phyloP scores from a whole-genome alignment of 1,284 basidiomycete genomes.

The Tremellales sp. region DNA sequence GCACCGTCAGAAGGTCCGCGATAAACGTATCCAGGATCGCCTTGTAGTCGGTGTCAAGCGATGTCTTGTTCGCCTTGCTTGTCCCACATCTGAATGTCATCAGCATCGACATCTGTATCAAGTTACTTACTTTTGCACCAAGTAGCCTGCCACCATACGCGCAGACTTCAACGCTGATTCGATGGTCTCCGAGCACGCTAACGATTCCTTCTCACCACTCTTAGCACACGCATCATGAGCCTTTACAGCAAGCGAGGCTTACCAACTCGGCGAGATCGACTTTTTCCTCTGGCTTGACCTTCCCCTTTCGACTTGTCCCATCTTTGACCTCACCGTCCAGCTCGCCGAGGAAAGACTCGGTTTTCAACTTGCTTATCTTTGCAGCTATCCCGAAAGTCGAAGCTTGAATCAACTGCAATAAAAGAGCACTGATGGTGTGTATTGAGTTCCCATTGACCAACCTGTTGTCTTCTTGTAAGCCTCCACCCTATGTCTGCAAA shows the following conservation, averaged over 20 bases:
- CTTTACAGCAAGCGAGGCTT: neutral
- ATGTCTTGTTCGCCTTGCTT: slow-evolving; percentile 76
- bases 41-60: slow-evolving; percentile 85
- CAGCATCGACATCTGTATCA: slow-evolving; percentile 1
- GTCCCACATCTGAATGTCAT: slow-evolving; percentile 37
- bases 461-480: slow-evolving; percentile 24
- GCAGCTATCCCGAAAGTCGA: slow-evolving; percentile 69
- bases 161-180: slow-evolving; percentile 79
- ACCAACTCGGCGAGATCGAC: slow-evolving; percentile 53
- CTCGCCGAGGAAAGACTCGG: too few species aligned
- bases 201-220: slow-evolving; percentile 18
- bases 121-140: slow-evolving; percentile 65
- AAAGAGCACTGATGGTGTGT: slow-evolving; percentile 82
- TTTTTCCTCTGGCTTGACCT: neutral
- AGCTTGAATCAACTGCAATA: slow-evolving; percentile 93
- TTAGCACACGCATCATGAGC: neutral
- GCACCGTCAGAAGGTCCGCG: slow-evolving; percentile 77
- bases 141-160: slow-evolving; percentile 74
- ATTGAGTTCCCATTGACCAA: slow-evolving; percentile 62
- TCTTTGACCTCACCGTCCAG: slow-evolving; percentile 57
- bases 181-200: slow-evolving; percentile 25
- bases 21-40: slow-evolving; percentile 86
- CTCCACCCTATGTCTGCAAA: neutral
- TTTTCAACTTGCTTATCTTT: slow-evolving; percentile 26
- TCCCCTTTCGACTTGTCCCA: slow-evolving; percentile 57